Base-by-base conservation (phyloP, 371 early-diverging fungal genomes). In the Mortierella sp. region DNA sequence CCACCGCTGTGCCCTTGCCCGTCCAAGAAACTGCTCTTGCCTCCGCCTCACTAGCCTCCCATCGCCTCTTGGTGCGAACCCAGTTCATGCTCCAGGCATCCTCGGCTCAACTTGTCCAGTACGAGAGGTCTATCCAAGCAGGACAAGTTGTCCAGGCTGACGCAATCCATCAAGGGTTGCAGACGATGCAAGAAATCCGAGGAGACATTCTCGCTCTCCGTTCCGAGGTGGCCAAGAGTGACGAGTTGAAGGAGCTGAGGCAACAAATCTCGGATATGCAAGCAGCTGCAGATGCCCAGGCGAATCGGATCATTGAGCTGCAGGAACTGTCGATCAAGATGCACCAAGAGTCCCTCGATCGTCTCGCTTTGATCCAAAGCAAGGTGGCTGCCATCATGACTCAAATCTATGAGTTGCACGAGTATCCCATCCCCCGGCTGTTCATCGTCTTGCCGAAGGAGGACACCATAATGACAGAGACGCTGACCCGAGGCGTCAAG, bases 371-470 rank as follows among this genome's bases (percentile, higher is more conserved):
- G 2, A 67, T 74, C 50, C 68, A 74, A 10, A n/a, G 19, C 41
- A 45, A 63, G 2, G 64, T 41, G 40, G n/a, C 63, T 11, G 68
- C 74, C 31, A 9, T 74, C 37, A 8, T 74, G 16, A 61, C 61
- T 16, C 45, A 55, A 7, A 68, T 14, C 6, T 74, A 74, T 47
- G 74, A 68, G 22, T 41, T 74, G 63, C 61, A 67, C 68, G 68
- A 74, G n/a, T 74, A 52, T 19, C 68, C 68, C 7, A 74, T 74
- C 31, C 74, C 68, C 7, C 41, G 74, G 41, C 63, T 73, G 40
- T 73, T 73, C 22, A 73, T 73, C 26, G 68, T 73, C 29, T 26
- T 73, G 26, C 74, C 74, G 6, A 31, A 34, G 48, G 44, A 47
- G 22, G 47, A 29, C 14, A 43, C 22, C 14, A 43, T 26, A 5